Base-by-base conservation (phyloP, 495 filamentous ascomycete species). In the Penicillium longicatenatum region DNA sequence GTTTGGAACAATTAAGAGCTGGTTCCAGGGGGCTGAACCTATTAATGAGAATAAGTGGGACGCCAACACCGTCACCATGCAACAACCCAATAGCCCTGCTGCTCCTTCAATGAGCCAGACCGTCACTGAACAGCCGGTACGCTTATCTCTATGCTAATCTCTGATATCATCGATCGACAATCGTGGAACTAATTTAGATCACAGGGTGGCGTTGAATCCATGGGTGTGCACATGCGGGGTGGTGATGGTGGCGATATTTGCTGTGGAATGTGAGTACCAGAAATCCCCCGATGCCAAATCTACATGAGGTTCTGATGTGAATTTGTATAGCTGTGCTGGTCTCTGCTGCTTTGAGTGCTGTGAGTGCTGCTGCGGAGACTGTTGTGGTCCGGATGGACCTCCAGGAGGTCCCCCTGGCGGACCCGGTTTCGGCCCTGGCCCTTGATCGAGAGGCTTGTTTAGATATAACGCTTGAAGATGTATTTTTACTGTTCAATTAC, bases 271-370 rank as follows among this genome's bases (percentile, higher is more conserved):
- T 62, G 33, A 62, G 60, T 55, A 48, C 31, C 16, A 7, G 16
- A 14, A 19, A 10, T 49, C 3, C 19, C 26, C 26, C 11, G 17
- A 17, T 21, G 2, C 12, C 9, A n/a, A n/a, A n/a, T 35, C 8
- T 26, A 35, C 9, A 12, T 35, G 31, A 35, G 31, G 31, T 35
- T 12, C 31, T 35, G 9, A 35, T 35, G 9, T 12, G 10, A 10
- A 35, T 35, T 35, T 20, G 31, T 37, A 48, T 55, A 62, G 60
- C 55, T 62, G 60, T 21, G 60, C 60, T 42, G 60, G 54, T 30
- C 45, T 62, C 26, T 58, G 55, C 46, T 62, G 60, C 50, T 62
- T 62, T 31, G 60, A 62, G 42, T 60, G 58, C 52, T 60, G 52
- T 41, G 58, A 60, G 41, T 62, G 55, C 46, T 62, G 60, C 39